Evolutionary conservation across 805 yeast genomes (phyloP).

Genomic region (Scheffersomyces spartinae): DNA sequence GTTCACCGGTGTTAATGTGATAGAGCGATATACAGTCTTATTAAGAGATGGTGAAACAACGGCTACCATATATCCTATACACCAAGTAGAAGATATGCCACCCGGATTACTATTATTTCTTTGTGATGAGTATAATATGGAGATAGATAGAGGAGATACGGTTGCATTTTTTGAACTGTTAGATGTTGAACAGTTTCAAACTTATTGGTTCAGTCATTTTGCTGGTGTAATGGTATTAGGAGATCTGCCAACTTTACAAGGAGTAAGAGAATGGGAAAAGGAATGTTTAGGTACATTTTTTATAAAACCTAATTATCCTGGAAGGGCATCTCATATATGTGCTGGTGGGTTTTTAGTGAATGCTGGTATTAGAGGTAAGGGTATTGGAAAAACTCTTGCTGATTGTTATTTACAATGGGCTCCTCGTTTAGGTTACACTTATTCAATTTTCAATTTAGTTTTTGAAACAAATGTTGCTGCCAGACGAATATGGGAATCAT

Average conservation of each 20-base stretch:
- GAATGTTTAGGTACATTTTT: conserved; percentile 84
- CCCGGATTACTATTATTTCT: conserved; percentile 67
- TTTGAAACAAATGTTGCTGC: conserved; percentile 85
- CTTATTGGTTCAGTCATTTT: conserved; percentile 81
- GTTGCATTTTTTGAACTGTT: conserved; percentile 77
- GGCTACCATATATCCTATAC: conserved; percentile 85
- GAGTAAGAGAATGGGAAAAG: conserved; percentile 74
- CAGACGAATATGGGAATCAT: conserved; percentile 61
- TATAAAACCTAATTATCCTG: conserved; percentile 84
- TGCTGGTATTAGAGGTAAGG: conserved; percentile 86
- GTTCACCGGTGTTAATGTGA: conserved; percentile 20
- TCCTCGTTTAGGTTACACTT: conserved; percentile 76
- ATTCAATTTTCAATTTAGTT: conserved; percentile 72
- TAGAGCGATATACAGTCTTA: conserved; percentile 63
- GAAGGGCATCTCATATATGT: conserved; percentile 87
- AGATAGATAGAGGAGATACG: conserved; percentile 79
- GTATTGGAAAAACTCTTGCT: conserved; percentile 76
- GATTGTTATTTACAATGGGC: conserved; percentile 90
- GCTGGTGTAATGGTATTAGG: conserved; percentile 78
- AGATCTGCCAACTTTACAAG: conserved; percentile 39
- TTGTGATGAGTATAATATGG: conserved; percentile 89
- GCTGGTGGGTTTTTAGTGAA: conserved; percentile 83
- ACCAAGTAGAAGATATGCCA: conserved; percentile 58
- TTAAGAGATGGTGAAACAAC: conserved; percentile 83
- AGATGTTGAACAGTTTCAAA: conserved; percentile 63